Evolutionary conservation across 2,329 filamentous ascomycete species (phyloP), one percentile per base, ranked within the genome.

Genomic region (Colletotrichum neosansevieriae): DNA sequence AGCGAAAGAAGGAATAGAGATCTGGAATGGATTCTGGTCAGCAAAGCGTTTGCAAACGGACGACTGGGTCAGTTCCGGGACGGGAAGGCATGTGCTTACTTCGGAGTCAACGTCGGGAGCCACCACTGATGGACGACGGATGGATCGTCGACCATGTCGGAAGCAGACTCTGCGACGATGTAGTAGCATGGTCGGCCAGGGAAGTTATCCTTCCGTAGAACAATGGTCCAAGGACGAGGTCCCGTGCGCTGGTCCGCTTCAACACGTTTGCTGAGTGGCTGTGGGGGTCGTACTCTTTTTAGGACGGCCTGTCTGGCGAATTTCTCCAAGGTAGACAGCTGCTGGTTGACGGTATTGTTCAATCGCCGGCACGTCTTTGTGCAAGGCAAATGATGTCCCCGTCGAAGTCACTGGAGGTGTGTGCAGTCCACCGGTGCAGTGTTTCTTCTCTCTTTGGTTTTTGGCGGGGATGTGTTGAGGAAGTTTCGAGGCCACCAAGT

Each of bases 141-240:
- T 44, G 42, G 42, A 44, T n/a, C 6, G n/a, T 44, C 42, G 42
- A 44, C 15, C 42, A 44, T 44, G 42, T 44, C 15, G 42, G 42
- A 44, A 44, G 42, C 42, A 44, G n/a, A 44, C 42, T 44, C n/a
- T 44, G 42, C 42, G 42, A 44, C 42, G 42, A 44, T 44, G 42
- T 17, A 44, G 42, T 44, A 44, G 42, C 42, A 44, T 44, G 42
- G 15, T 17, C 19, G 42, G 15, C 15, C n/a, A 17, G 15, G 15
- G 42, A 44, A 44, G 42, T 44, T 44, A 44, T 44, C 15, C 42
- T n/a, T 44, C 42, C 4, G 42, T 17, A n/a, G n/a, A 17, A 1
- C 42, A 44, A 44, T 44, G n/a, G 42, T 4, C 4, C 38, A 40
- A 40, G 38, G 4, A 5, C 15, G 42, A 44, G 42, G 40, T 44